Conservation (phyloP, 768 basidiomycete species). For the Lepiota brunneoincarnata region DNA sequence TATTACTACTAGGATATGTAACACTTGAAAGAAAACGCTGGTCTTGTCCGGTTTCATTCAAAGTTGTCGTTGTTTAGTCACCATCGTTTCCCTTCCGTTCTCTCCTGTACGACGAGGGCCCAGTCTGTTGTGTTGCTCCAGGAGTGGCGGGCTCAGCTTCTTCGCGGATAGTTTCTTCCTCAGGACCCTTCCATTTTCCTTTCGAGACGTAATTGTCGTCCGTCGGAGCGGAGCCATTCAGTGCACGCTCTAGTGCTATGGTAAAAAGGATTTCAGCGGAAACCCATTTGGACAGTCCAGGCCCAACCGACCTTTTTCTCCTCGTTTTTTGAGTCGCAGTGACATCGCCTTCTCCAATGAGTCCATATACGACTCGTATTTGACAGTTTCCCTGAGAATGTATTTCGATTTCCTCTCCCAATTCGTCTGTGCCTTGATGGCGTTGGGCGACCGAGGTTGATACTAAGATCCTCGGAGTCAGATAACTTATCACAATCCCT, state of each 20-base stretch:
- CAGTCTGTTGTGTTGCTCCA: constrained; percentile 17
- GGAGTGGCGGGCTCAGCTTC: constrained; percentile 30
- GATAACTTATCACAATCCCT: background rate
- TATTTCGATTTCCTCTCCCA: constrained; percentile 94
- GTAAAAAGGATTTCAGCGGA: constrained; percentile 2
- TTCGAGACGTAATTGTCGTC: constrained; percentile 23
- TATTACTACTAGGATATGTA: constrained; percentile 8
- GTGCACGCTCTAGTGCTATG: constrained; percentile 31
- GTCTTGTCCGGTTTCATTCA: background rate
- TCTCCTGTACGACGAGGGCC: background rate
- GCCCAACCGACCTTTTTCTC: constrained; percentile 62
- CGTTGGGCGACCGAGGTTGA: constrained; percentile 69
- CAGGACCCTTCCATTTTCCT: constrained; percentile 31
- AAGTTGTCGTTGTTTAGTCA: constrained; percentile 1
- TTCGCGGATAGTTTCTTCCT: constrained; percentile 31
- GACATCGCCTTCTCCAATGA: constrained; percentile 82
- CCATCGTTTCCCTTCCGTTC: constrained; percentile 4
- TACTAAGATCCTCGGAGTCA: constrained; percentile 53
- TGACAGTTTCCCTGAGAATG: constrained; percentile 88
- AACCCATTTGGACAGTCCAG: background rate
- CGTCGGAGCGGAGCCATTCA: constrained; percentile 27
- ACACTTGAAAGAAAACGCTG: background rate
- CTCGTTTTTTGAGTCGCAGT: constrained; percentile 83
- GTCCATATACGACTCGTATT: constrained; percentile 94
- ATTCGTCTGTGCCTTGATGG: constrained; percentile 76